These are phyloP conservation scores for Oemleria cerasiformis DNA, from an alignment of 306 rosid genomes.

Conservation along the genomic window DNA sequence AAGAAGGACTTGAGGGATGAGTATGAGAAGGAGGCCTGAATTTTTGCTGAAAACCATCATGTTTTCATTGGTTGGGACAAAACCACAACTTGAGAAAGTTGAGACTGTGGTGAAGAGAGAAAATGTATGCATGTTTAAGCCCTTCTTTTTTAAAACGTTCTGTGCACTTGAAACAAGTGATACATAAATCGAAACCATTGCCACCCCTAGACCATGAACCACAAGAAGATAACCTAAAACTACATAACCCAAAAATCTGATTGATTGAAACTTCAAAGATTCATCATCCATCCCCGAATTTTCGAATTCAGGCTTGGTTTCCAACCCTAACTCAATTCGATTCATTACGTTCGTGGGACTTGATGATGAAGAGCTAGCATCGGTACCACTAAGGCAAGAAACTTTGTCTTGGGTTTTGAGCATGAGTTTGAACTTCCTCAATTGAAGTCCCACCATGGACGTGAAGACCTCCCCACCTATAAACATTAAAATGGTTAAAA, in stretches of 20 bases:
- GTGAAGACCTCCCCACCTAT: constrained; percentile 58
- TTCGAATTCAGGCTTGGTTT: not conserved
- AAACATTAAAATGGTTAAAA: constrained; percentile 49
- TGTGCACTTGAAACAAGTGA: constrained; percentile 31
- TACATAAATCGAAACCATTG: constrained; percentile 34
- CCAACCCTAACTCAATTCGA: not conserved
- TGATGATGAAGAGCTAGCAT: constrained; percentile 6
- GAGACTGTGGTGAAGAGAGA: constrained; percentile 52
- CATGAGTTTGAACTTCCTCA: constrained; percentile 37
- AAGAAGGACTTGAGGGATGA: constrained; percentile 45
- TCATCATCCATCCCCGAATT: not conserved
- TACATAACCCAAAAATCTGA: constrained; percentile 37
- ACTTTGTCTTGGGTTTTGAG: constrained; percentile 22
- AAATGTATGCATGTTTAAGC: constrained; percentile 33
- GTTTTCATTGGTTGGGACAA: constrained; percentile 73
- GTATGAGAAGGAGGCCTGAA: constrained; percentile 46
- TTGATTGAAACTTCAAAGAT: constrained; percentile 21
- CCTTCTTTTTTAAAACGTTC: constrained; percentile 30
- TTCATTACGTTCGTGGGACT: not conserved
- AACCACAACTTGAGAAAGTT: constrained; percentile 63
- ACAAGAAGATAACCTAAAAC: constrained; percentile 37
- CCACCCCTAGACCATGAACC: constrained; percentile 31
- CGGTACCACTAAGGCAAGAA: not conserved
- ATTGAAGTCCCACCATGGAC: constrained; percentile 48
- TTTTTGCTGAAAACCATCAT: constrained; percentile 50